Percentiles rank a stretch among this genome's conserved stretches.
These are phyloP conservation scores for Oligophagozyma castellii DNA, from an alignment of 1,139 yeast genomes.

Conservation along the genomic window DNA sequence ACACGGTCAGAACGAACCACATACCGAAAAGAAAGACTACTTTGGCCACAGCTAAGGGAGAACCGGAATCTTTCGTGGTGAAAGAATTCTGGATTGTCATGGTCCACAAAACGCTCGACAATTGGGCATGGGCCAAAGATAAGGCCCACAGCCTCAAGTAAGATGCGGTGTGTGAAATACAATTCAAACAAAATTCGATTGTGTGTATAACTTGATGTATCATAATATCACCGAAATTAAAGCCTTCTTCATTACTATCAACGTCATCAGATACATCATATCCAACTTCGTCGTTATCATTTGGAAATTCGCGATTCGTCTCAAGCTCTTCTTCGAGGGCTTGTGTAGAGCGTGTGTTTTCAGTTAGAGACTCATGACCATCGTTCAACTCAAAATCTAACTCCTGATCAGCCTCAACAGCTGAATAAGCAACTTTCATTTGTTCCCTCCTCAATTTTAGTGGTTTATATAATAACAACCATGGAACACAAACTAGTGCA, in stretches of 20 bases:
- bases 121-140: constrained; percentile 92
- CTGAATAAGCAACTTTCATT: constrained; percentile 20
- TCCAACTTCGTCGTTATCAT: constrained; percentile 30
- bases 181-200: constrained; percentile 91
- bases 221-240: constrained; percentile 77
- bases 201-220: constrained; percentile 98
- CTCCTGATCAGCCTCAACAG: constrained; percentile 8
- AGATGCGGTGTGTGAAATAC: constrained; percentile 97
- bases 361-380: constrained; percentile 13
- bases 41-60: constrained; percentile 44
- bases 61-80: constrained; percentile 45
- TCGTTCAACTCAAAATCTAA: constrained; percentile 20
- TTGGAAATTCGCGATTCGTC: constrained; percentile 9
- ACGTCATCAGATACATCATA: constrained; percentile 36
- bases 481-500: constrained; percentile 87
- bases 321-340: constrained; percentile 8
- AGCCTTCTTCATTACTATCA: constrained; percentile 22
- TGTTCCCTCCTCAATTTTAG: constrained; percentile 40
- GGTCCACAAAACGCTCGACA: constrained; percentile 87
- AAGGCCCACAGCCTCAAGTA: constrained; percentile 94
- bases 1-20: constrained; percentile 89
- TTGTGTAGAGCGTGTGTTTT: constrained; percentile 1
- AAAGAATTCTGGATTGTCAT: constrained; percentile 88
- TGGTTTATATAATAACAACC: constrained; percentile 87
- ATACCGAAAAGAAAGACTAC: constrained; percentile 74